phyloP scores from a whole-genome alignment of 371 early-diverging fungal genomes.

The Syncephalastrum racemosum region DNA sequence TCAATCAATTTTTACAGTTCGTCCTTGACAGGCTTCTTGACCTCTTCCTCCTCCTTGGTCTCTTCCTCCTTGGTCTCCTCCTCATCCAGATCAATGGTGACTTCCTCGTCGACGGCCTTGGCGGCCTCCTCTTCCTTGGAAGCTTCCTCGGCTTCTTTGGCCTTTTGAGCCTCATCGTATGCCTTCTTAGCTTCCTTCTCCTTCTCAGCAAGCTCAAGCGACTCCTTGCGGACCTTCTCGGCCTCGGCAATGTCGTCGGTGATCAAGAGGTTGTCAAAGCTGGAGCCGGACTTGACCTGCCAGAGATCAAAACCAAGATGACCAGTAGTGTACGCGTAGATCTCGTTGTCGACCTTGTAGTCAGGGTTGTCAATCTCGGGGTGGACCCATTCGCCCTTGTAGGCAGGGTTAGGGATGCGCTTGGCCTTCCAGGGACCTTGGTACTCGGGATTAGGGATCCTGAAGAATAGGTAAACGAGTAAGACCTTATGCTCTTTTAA shows the following conservation, averaged over 20 bases:
- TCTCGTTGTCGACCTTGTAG: conserved; percentile 83
- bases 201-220: conserved; percentile 53
- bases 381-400: conserved; percentile 95
- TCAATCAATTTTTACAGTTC: conserved; percentile 38
- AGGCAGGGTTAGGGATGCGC: conserved; percentile 89
- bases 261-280: conserved; percentile 92
- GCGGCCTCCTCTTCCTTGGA: conserved; percentile 25
- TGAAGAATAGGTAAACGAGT: conserved; percentile 61
- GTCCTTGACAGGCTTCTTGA: conserved; percentile 44
- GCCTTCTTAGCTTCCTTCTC: conserved; percentile 57
- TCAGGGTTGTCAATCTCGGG: conserved; percentile 89
- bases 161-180: conserved; percentile 38
- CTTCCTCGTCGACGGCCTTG: conserved; percentile 27
- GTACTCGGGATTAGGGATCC: conserved; percentile 86
- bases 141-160: conserved; percentile 32
- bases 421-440: conserved; percentile 83
- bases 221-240: conserved; percentile 65
- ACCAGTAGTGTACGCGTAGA: conserved; percentile 78
- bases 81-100: conserved; percentile 29
- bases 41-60: conserved; percentile 33
- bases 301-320: conserved; percentile 95
- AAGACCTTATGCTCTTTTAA: neutral
- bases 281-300: conserved; percentile 92
- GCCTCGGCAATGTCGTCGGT: conserved; percentile 72
- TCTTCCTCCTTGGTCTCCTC: conserved; percentile 27